Conservation (phyloP, 257 asterid genomes). For the Nicotiana tomentosiformis region DNA sequence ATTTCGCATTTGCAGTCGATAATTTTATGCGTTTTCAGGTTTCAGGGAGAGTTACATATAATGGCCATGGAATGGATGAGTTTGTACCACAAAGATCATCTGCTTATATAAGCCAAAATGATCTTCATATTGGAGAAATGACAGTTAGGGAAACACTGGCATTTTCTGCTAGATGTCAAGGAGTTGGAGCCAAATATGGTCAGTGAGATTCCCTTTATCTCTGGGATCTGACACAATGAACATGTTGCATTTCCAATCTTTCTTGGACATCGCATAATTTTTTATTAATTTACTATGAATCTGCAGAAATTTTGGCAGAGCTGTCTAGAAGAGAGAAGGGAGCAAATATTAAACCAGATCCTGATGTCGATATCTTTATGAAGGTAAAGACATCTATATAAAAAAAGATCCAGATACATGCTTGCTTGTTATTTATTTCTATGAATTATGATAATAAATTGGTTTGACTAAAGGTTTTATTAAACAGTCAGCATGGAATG, state of each 20-base stretch:
- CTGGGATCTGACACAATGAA: background rate
- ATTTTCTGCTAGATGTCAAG: conserved; percentile 94
- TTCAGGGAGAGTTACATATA: conserved; percentile 71
- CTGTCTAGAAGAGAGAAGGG: conserved; percentile 85
- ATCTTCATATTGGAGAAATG: conserved; percentile 79
- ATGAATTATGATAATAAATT: background rate
- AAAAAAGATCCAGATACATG: background rate
- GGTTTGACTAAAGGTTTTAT: background rate
- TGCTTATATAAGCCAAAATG: conserved; percentile 85
- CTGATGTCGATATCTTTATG: conserved; percentile 81
- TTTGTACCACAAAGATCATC: conserved; percentile 87
- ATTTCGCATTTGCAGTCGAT: background rate
- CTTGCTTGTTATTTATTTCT: background rate
- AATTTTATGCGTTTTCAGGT: conserved; percentile 26
- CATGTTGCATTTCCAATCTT: background rate
- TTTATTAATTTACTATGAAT: background rate
- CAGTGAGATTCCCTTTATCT: background rate
- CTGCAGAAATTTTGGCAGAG: conserved; percentile 67
- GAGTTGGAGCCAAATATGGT: conserved; percentile 85
- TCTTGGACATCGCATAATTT: background rate
- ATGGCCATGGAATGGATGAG: conserved; percentile 65
- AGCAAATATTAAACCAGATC: conserved; percentile 77
- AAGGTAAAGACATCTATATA: conserved; percentile 41
- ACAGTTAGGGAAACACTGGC: conserved; percentile 90
- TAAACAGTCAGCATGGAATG: conserved; percentile 64